These are phyloP conservation scores for Leptodontidium sp. DNA, from an alignment of 2,329 filamentous ascomycete genomes.

Conservation along the genomic window DNA sequence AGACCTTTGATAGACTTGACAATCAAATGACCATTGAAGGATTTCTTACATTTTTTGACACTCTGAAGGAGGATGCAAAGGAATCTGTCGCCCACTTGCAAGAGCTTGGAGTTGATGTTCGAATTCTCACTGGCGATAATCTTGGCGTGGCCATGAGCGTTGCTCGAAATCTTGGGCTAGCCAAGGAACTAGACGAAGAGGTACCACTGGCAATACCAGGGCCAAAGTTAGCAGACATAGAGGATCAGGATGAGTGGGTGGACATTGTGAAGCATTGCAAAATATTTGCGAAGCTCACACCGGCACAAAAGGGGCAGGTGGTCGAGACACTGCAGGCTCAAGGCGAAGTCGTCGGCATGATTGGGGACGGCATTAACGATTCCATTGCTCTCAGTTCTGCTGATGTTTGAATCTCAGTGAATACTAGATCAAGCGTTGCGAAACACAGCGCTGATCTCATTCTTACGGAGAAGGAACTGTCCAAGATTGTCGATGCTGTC, in stretches of 20 bases:
- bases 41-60: slow-evolving; percentile 29
- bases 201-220: slow-evolving; percentile 24
- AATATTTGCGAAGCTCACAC: slow-evolving; percentile 33
- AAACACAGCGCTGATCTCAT: slow-evolving; percentile 29
- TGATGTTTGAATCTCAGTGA: slow-evolving; percentile 28
- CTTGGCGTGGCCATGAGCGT: slow-evolving; percentile 28
- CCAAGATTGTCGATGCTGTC: slow-evolving; percentile 26
- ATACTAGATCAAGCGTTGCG: slow-evolving; percentile 24
- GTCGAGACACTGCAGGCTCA: slow-evolving; percentile 49
- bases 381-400: slow-evolving; percentile 23
- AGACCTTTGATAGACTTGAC: slow-evolving; percentile 18
- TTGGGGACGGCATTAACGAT: slow-evolving; percentile 33
- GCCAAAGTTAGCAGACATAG: slow-evolving; percentile 20
- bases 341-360: slow-evolving; percentile 29
- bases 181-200: slow-evolving; percentile 18
- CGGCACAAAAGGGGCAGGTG: slow-evolving; percentile 38
- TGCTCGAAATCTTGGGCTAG: slow-evolving; percentile 23
- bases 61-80: slow-evolving; percentile 28
- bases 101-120: slow-evolving; percentile 27
- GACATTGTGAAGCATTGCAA: slow-evolving; percentile 28
- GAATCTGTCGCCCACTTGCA: slow-evolving; percentile 27
- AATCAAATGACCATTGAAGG: slow-evolving; percentile 26
- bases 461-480: slow-evolving; percentile 28
- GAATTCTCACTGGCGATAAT: slow-evolving; percentile 30
- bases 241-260: slow-evolving; percentile 20